These are phyloP conservation scores for Amyloporia xantha DNA, from an alignment of 768 basidiomycete species.

Conservation along the genomic window DNA sequence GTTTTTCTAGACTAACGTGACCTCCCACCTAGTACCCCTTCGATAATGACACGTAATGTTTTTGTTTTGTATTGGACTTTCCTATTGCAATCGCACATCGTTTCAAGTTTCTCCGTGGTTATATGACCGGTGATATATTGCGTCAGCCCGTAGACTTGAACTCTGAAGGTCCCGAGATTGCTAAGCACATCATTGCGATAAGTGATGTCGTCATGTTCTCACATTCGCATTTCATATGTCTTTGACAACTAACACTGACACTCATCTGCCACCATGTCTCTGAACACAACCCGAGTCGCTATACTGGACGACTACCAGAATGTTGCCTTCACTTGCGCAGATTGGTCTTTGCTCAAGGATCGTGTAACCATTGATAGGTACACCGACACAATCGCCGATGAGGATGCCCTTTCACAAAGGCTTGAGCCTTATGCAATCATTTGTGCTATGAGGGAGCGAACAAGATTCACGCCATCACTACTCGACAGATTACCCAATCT, in stretches of 20 bases:
- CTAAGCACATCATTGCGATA: too few relatives aligned
- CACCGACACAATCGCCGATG: constrained; percentile 45
- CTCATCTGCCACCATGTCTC: too few relatives aligned
- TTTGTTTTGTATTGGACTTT: constrained; percentile 13
- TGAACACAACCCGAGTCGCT: constrained; percentile 32
- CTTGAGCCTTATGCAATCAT: constrained; percentile 49
- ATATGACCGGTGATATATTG: too few relatives aligned
- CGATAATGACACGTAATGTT: constrained; percentile 48
- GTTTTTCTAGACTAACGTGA: neutral
- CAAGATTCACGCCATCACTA: constrained; percentile 43
- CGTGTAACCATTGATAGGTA: constrained; percentile 39
- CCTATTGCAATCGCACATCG: neutral
- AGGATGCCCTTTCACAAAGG: constrained; percentile 41
- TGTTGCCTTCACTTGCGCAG: constrained; percentile 42
- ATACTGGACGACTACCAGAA: constrained; percentile 60
- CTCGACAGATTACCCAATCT: constrained; percentile 54
- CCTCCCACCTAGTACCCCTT: constrained; percentile 58
- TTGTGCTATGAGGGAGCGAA: constrained; percentile 63
- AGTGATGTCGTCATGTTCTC: too few relatives aligned
- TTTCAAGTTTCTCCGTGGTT: neutral
- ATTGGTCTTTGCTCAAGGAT: constrained; percentile 43
- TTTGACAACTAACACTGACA: too few relatives aligned
- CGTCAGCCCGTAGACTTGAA: too few relatives aligned
- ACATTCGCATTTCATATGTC: too few relatives aligned
- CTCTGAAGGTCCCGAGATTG: neutral